Percentiles rank a stretch among this genome's conserved stretches.
Conservation (phyloP, 208 protist genomes). For the Wallacemonas sp. region DNA sequence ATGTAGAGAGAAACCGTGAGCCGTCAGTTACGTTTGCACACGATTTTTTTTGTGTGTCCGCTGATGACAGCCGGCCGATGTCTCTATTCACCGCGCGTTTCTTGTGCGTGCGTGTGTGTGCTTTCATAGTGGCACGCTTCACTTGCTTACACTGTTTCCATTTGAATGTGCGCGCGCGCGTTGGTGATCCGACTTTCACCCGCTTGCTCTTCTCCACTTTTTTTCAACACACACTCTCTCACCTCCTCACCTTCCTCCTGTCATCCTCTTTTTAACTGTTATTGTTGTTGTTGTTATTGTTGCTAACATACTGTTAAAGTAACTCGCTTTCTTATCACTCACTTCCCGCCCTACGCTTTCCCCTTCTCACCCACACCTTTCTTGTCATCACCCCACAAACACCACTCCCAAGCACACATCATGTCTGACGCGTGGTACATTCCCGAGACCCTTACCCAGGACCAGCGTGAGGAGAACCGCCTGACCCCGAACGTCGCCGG, state of each 20-base stretch:
- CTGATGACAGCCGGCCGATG: too few relatives aligned
- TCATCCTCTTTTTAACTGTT: not conserved
- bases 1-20: too few relatives aligned
- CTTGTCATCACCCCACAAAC: not conserved
- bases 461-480: constrained; percentile 56
- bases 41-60: too few relatives aligned
- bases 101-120: too few relatives aligned
- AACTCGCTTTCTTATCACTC: not conserved
- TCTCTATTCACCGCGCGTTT: too few relatives aligned
- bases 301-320: not conserved
- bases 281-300: not conserved
- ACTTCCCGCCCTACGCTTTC: not conserved
- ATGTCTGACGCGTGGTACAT: constrained; percentile 73
- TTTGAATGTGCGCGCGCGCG: too few relatives aligned
- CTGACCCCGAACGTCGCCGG: constrained; percentile 39
- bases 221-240: constrained; percentile 10
- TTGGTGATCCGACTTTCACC: too few relatives aligned
- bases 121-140: too few relatives aligned
- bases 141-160: too few relatives aligned
- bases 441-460: constrained; percentile 30
- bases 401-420: not conserved
- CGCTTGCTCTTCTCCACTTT: constrained; percentile 21
- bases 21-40: too few relatives aligned
- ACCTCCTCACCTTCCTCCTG: not conserved
- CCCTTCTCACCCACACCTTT: not conserved